Base-by-base conservation (phyloP, 768 basidiomycete genomes). In the Daedalea quercina region DNA sequence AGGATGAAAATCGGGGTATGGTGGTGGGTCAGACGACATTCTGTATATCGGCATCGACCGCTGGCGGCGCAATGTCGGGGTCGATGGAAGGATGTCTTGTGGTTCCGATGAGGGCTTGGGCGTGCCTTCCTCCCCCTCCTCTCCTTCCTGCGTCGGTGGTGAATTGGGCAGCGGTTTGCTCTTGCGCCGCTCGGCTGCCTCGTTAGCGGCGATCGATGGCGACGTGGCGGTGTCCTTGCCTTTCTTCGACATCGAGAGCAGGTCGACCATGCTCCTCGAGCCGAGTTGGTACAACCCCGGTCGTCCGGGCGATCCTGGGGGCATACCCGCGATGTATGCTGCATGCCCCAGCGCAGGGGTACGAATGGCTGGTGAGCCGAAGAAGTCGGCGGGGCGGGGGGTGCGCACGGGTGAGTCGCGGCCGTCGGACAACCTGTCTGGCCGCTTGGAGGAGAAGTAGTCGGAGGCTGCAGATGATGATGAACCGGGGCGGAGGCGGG, bases 1-100 rank as follows among this genome's bases (percentile, higher is more conserved):
- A 55, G 69, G 68, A 23, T 62, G 54, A 61, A 79, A 78, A 7
- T 71, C 58, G 9, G 84, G 84, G 60, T 87, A 89, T 0, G 87
- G 85, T 1, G 88, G 87, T 17, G 87, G 87, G 23, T 74, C 71
- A 1, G 77, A 70, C 13, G 76, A 68, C 3, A 78, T 74, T 45
- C 70, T 80, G 63, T 81, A 87, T 35, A 76, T 84, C 1, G 86
- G 88, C 76, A 89, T 78, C 31, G 88, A 90, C 19, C 81, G 76
- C 26, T 78, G 76, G n/a, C 83, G 73, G 26, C 79, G 77, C 19
- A 84, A 64, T 12, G 76, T 70, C 53, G 73, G 70, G 7, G 73
- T 50, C 8, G 57, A 45, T 13, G 40, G 47, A 15, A 58, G 50
- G 20, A 52, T 44, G 49, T 61, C 60, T 17, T 42, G 24, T n/a